Percentiles rank a stretch among this genome's conserved stretches.
phyloP scores from a whole-genome alignment of 352 stramenopile species.

The Albugo candida region DNA sequence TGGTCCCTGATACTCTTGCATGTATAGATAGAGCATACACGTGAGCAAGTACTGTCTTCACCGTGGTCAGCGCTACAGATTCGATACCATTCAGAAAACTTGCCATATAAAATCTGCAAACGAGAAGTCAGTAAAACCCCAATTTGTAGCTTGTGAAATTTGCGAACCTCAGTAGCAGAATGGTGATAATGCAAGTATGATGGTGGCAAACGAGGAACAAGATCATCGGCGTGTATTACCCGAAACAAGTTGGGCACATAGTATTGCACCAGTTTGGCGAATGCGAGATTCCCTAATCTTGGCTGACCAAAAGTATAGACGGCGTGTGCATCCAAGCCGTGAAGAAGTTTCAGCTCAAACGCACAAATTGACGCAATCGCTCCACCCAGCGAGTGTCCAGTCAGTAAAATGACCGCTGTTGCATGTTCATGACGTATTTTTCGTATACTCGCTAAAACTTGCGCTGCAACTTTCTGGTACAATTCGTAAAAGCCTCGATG shows the following conservation, averaged over 20 bases:
- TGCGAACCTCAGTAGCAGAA: constrained; percentile 2
- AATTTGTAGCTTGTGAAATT: too few species aligned
- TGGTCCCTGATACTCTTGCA: constrained; percentile 73
- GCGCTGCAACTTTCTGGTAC: constrained; percentile 31
- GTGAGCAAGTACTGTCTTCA: constrained; percentile 46
- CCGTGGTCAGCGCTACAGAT: constrained; percentile 31
- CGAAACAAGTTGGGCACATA: constrained; percentile 40
- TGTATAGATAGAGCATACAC: constrained; percentile 42
- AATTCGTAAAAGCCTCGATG: constrained; percentile 71
- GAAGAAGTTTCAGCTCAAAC: constrained; percentile 46
- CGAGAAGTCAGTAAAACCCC: too few species aligned
- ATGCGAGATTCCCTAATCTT: constrained; percentile 46
- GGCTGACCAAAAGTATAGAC: constrained; percentile 68
- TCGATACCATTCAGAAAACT: constrained; percentile 46
- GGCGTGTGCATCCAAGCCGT: constrained; percentile 26
- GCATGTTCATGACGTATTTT: constrained; percentile 19
- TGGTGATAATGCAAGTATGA: constrained; percentile 61
- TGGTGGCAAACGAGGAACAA: constrained; percentile 59
- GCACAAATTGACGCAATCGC: constrained; percentile 50
- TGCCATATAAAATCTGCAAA: constrained; percentile 67
- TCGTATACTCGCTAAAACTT: constrained; percentile 22
- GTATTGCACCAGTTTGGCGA: constrained; percentile 29
- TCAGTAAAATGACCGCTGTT: constrained; percentile 28
- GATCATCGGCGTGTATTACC: constrained; percentile 55
- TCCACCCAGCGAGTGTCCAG: constrained; percentile 58